Base-by-base conservation (phyloP, 768 basidiomycete species). In the Leccinum imitatum region DNA sequence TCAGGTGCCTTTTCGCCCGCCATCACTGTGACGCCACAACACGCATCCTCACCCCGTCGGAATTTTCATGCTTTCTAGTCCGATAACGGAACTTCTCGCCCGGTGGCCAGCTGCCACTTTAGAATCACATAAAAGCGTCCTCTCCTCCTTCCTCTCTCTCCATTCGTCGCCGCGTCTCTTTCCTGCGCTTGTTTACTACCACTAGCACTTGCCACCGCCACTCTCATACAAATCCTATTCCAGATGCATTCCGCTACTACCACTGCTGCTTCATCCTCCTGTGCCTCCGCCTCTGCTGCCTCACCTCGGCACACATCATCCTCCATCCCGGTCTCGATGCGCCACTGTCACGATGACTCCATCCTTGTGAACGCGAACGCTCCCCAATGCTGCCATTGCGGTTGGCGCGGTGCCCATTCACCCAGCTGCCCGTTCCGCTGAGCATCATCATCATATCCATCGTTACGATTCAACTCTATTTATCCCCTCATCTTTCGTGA, bases 361-460 rank as follows among this genome's bases (percentile, higher is more conserved):
- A 62, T 74, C 53, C 69, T 75, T 37, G 70, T 78, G 55, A 76
- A 83, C 76, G 77, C 79, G 66, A 84, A 81, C 77, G 78, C 83
- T n/a, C 87, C 89, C 60, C 87, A 89, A 71, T 90, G 89, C 76
- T 89, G 87, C 79, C 87, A 89, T 71, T 90, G 89, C 63, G 87
- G 87, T 65, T 87, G 79, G 79, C 84, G 88, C 66, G 87, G 87
- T 41, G 69, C 77, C 15, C 80, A 82, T 63, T 71, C 83, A 27
- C 82, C 84, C 37, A 79, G 76, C 68, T 89, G 87, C 78, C 86
- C 86, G 47, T 87, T 87, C 84, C 82, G 78, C 69, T 84, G 72
- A 78, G 62, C 69, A 69, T 58, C 5, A 44, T 44, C 41, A 44
- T 44, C 44, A 44, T 44, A 44, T 44, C 51, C 50, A 44, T 58